Conservation (phyloP, 257 asterid species). For the Nicotiana tomentosiformis region DNA sequence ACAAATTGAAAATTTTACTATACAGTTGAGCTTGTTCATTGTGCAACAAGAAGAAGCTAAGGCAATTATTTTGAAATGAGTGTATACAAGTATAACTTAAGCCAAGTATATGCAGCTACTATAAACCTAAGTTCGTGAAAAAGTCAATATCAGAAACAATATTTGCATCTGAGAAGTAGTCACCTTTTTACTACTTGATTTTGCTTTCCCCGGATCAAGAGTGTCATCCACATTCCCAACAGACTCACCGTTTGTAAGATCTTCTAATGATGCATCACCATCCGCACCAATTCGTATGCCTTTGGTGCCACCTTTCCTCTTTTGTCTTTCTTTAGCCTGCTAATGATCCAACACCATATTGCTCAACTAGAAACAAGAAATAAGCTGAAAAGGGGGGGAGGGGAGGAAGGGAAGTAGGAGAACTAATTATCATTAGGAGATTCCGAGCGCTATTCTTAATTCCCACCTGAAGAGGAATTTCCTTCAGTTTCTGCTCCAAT, state of each 20-base stretch:
- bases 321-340: slow-evolving; percentile 93
- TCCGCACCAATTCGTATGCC: slow-evolving; percentile 86
- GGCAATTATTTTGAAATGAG: neutral
- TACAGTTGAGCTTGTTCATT: neutral
- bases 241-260: slow-evolving; percentile 40
- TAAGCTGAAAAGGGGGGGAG: neutral
- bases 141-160: neutral
- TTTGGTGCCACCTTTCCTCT: slow-evolving; percentile 68
- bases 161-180: slow-evolving; percentile 1
- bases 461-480: slow-evolving; percentile 87
- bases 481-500: slow-evolving; percentile 83
- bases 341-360: neutral
- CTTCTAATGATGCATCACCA: slow-evolving; percentile 88
- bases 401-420: neutral
- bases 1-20: neutral
- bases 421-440: neutral
- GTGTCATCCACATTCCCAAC: slow-evolving; percentile 49
- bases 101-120: neutral
- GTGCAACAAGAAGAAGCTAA: neutral
- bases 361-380: neutral
- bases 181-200: slow-evolving; percentile 72
- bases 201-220: slow-evolving; percentile 51
- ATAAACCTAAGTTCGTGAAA: neutral
- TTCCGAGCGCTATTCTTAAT: neutral
- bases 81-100: neutral